These are phyloP conservation scores for Rhodotorula glutinis DNA, from an alignment of 1,284 basidiomycete species.

Conservation along the genomic window DNA sequence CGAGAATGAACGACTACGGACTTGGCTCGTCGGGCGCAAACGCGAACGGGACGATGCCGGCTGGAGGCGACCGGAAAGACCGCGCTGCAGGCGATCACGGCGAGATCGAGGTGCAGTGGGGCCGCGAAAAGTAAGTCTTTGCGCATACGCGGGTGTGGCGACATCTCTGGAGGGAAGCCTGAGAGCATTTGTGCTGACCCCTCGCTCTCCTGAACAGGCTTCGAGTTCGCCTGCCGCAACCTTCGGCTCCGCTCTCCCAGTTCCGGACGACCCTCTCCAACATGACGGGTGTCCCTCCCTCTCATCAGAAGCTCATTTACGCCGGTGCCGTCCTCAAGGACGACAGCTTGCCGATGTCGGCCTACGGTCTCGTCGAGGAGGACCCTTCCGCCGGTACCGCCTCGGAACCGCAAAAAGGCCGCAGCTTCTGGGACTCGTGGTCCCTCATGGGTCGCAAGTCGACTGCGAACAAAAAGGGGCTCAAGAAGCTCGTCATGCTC, in stretches of 20 bases:
- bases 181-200: no score
- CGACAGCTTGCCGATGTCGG: constrained; percentile 58
- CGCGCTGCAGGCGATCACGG: constrained; percentile 10
- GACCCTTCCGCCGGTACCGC: background rate
- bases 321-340: constrained; percentile 75
- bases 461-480: constrained; percentile 12
- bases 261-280: constrained; percentile 39
- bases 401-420: background rate
- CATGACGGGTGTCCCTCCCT: constrained; percentile 41
- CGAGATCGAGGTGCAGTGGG: constrained; percentile 35
- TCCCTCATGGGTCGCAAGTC: constrained; percentile 54
- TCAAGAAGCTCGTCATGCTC: constrained; percentile 38
- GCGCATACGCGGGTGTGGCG: no score
- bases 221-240: constrained; percentile 39
- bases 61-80: background rate
- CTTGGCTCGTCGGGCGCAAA: constrained; percentile 8
- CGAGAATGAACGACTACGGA: constrained; percentile 24
- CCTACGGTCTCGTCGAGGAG: constrained; percentile 52
- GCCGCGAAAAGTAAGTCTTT: constrained; percentile 27
- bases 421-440: constrained; percentile 35
- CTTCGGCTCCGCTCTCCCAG: constrained; percentile 38
- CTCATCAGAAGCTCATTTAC: constrained; percentile 60
- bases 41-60: background rate
- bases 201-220: constrained; percentile 9
- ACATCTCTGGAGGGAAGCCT: no score